Evolutionary conservation across 192 early-diverging fungal species (phyloP), one percentile per base, ranked within the genome.

Genomic region (Backusella westeae): DNA sequence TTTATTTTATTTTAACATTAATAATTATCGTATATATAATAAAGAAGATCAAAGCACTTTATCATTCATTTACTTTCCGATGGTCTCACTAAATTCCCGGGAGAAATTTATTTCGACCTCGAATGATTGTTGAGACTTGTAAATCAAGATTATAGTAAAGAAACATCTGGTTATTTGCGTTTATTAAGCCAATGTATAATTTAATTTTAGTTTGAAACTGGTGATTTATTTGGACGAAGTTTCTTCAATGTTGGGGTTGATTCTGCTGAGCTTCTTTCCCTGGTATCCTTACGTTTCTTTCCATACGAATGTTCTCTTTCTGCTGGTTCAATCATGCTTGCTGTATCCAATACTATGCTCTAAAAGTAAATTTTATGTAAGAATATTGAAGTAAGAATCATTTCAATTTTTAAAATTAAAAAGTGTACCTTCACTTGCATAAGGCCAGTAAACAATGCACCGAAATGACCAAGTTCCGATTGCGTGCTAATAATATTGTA

Each of bases 391-490:
- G 14, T 14, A 32, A 66, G 63, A 34, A 66, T 15, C 63, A 66
- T 29, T 66, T 66, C 23, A 29, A 66, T 66, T 66, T 14, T 38
- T 66, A 29, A 66, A 35, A 66, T 66, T 26, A 66, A 66, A 66
- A 66, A 34, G 26, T 66, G 34, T 66, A 66, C 63, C 63, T 66
- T 66, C 63, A 66, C 63, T 66, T 66, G 26, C 63, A 66, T 66
- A 66, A 66, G 63, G 14, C 29, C 63, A 32, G 63, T 66, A 66
- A 66, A 66, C 7, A 26, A 35, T 35, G 63, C 63, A 66, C 9
- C 26, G 9, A 66, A 32, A 66, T 34, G 29, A 29, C 34, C 63
- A 34, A 66, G 29, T 66, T 35, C 29, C 7, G 29, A 66, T 4
- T 32, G 63, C 34, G 6, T 66, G 26, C 14, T 29, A 35, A 66